A percentile compares a stretch with the other conserved stretches of the same genome.
These are phyloP conservation scores for Chytriomyces sp. DNA, from an alignment of 192 early-diverging fungal species.

Conservation along the genomic window DNA sequence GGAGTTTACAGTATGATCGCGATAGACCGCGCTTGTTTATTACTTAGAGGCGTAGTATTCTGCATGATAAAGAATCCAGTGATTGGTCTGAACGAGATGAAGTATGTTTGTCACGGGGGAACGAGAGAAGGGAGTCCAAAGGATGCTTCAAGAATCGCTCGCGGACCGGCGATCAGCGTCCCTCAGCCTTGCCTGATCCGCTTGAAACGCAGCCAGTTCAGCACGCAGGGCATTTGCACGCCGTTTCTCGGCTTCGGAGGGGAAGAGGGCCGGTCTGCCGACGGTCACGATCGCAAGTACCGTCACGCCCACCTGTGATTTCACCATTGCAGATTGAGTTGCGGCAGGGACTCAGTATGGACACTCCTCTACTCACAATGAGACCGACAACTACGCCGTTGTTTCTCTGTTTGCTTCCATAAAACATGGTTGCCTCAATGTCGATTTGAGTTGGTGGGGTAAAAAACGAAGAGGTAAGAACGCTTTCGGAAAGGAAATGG, in stretches of 20 bases:
- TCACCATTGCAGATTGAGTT: too few relatives aligned
- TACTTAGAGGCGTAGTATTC: too few relatives aligned
- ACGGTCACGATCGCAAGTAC: slow-evolving; percentile 26
- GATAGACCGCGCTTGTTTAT: too few relatives aligned
- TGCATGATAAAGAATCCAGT: too few relatives aligned
- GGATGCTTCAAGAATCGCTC: too few relatives aligned
- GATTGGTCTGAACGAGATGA: too few relatives aligned
- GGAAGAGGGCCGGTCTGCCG: slow-evolving; percentile 21
- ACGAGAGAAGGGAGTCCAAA: too few relatives aligned
- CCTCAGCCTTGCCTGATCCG: not conserved
- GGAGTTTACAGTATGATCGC: too few relatives aligned
- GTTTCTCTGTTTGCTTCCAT: not conserved
- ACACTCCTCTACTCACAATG: not conserved
- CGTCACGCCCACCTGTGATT: slow-evolving; percentile 19
- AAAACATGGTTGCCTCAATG: too few relatives aligned
- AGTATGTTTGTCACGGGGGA: too few relatives aligned
- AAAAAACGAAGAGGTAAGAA: not conserved
- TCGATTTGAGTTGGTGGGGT: not conserved
- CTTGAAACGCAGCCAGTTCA: not conserved
- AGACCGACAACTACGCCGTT: not conserved
- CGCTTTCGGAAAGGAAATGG: not conserved
- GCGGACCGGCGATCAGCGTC: too few relatives aligned
- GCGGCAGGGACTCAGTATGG: not conserved
- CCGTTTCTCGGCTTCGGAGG: not conserved
- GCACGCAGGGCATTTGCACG: not conserved